phyloP scores from a whole-genome alignment of 2,329 filamentous ascomycete species.

The Diaporthe sp. region DNA sequence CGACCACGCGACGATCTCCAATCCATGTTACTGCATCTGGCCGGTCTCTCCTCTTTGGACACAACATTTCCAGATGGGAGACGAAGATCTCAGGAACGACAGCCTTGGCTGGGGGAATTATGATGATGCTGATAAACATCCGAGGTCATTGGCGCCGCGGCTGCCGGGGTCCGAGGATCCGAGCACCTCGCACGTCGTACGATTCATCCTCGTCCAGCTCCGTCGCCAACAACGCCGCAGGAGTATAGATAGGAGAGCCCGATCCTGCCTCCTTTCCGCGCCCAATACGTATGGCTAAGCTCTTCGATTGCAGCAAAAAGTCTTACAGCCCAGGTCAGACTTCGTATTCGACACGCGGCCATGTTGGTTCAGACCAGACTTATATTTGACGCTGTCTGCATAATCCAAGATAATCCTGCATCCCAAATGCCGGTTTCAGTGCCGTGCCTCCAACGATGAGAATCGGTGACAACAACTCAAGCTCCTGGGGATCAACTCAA shows the following conservation, averaged over 20 bases:
- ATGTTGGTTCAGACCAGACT: not conserved
- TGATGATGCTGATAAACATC: not conserved
- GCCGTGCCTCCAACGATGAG: too few relatives aligned
- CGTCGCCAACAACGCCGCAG: not conserved
- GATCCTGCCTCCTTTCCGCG: slow-evolving; percentile 8
- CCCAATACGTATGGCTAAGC: not conserved
- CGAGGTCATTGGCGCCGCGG: slow-evolving; percentile 9
- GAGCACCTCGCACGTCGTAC: not conserved
- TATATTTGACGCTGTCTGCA: slow-evolving; percentile 3
- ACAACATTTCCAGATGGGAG: not conserved
- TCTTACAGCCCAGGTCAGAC: not conserved
- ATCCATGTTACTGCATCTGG: not conserved
- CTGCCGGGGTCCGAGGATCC: slow-evolving; percentile 8
- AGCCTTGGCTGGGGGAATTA: not conserved
- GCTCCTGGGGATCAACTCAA: not conserved
- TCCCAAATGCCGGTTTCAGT: not conserved
- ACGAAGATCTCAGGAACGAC: not conserved
- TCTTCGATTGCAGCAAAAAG: not conserved
- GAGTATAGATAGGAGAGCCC: not conserved
- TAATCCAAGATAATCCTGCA: not conserved
- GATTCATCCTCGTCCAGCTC: not conserved
- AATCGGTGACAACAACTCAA: not conserved
- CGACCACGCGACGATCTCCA: slow-evolving; percentile 20
- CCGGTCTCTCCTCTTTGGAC: not conserved
- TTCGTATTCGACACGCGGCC: not conserved